A percentile compares a stretch with the other conserved stretches of the same genome.
These are phyloP conservation scores for Hypomontagnella monticulosa DNA, from an alignment of 495 filamentous ascomycete species.

Conservation along the genomic window DNA sequence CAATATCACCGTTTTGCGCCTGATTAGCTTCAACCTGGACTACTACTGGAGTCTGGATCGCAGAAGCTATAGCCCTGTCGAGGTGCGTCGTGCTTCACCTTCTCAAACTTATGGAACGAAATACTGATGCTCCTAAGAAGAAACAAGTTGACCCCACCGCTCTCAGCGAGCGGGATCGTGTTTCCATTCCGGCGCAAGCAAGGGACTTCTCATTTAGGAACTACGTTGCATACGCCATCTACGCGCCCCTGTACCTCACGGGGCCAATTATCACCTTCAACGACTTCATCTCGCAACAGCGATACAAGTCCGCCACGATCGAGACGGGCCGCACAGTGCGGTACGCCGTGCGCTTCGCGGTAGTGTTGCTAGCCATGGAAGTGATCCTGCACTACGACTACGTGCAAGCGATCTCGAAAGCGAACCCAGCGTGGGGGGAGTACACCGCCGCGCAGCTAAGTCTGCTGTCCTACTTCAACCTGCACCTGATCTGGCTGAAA, in stretches of 20 bases:
- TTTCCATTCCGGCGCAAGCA: constrained; percentile 74
- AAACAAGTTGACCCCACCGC: constrained; percentile 89
- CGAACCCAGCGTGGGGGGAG: constrained; percentile 75
- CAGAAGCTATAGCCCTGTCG: constrained; percentile 72
- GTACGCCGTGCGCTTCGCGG: constrained; percentile 85
- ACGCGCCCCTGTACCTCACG: constrained; percentile 90
- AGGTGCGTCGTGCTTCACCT: constrained; percentile 70
- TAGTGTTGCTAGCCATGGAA: constrained; percentile 90
- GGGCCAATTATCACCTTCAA: constrained; percentile 98
- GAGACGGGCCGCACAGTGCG: constrained; percentile 69
- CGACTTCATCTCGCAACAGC: constrained; percentile 88
- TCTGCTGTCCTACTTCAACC: constrained; percentile 94
- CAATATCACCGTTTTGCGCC: constrained; percentile 91
- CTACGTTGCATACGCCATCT: constrained; percentile 87
- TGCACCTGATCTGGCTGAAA: constrained; percentile 98
- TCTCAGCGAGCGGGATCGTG: constrained; percentile 87
- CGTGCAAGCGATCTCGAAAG: constrained; percentile 89
- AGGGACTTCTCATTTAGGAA: constrained; percentile 81
- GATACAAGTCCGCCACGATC: constrained; percentile 75
- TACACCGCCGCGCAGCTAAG: constrained; percentile 90
- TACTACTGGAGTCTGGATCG: constrained; percentile 90
- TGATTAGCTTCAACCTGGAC: constrained; percentile 97
- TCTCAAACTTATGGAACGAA: constrained; percentile 1
- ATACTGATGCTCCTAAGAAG: constrained; percentile 87
- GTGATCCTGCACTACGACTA: constrained; percentile 93